These are phyloP conservation scores for Cryphonectria radicalis DNA, from an alignment of 2,329 filamentous ascomycete genomes.

Conservation along the genomic window DNA sequence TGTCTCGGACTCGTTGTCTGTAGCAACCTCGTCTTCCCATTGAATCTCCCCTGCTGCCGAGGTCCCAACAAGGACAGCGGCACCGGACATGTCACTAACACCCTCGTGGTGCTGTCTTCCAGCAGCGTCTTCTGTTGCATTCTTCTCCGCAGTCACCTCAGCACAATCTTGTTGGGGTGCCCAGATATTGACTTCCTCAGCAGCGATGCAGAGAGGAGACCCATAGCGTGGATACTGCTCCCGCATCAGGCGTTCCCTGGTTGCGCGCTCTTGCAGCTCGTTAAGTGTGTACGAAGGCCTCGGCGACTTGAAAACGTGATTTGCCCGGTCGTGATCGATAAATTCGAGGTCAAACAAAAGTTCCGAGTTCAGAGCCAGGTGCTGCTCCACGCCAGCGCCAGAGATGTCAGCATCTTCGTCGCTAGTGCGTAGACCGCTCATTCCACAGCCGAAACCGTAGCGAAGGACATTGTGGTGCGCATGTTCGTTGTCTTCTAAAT, in stretches of 20 bases:
- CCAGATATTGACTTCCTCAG: not conserved
- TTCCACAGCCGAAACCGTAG: not conserved
- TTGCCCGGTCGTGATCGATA: slow-evolving; percentile 23
- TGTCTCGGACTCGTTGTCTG: not conserved
- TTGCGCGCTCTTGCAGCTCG: slow-evolving; percentile 19
- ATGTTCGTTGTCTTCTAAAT: slow-evolving; percentile 23
- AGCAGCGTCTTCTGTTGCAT: not conserved
- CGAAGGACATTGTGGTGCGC: not conserved
- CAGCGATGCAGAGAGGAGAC: not conserved
- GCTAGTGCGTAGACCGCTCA: slow-evolving; percentile 3
- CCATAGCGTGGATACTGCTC: not conserved
- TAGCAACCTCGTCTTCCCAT: not conserved
- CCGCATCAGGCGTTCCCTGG: not conserved
- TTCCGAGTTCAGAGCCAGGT: not conserved
- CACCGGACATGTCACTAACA: not conserved
- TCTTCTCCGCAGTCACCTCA: no score
- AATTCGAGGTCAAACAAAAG: slow-evolving; percentile 10
- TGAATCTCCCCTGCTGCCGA: not conserved
- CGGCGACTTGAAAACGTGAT: slow-evolving; percentile 24
- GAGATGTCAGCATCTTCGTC: not conserved
- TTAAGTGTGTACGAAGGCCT: slow-evolving; percentile 24
- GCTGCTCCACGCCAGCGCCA: not conserved
- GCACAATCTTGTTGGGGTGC: not conserved
- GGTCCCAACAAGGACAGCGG: not conserved
- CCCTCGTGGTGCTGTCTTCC: not conserved